A percentile compares a stretch with the other conserved stretches of the same genome.
Evolutionary conservation across 768 basidiomycete species (phyloP).

Genomic region (Amanita exitialis): DNA sequence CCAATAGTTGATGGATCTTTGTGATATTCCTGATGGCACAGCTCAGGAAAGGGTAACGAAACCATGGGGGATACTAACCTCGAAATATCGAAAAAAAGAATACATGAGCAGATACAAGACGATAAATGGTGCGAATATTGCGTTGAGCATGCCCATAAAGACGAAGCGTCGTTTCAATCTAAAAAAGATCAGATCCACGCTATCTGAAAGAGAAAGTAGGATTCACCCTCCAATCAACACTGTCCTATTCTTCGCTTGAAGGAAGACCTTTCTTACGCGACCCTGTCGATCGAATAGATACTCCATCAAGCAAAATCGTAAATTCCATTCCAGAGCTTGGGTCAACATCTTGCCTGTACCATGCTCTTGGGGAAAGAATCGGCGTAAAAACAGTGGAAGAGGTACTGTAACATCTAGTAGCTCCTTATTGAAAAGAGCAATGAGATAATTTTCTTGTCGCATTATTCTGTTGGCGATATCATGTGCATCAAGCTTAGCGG

Average conservation of each 20-base stretch:
- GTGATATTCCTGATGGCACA: conserved; percentile 76
- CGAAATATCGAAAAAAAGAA: conserved; percentile 99
- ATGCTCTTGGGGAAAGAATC: conserved; percentile 38
- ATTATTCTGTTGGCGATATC: conserved; percentile 97
- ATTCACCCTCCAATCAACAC: conserved; percentile 75
- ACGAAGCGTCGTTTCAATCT: conserved; percentile 83
- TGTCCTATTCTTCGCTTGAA: conserved; percentile 74
- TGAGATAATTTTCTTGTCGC: conserved; percentile 97
- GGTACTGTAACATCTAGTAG: conserved; percentile 83
- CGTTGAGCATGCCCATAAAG: conserved; percentile 96
- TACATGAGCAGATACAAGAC: conserved; percentile 95
- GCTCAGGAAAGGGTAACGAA: conserved; percentile 7
- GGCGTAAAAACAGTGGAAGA: conserved; percentile 48
- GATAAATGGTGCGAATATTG: conserved; percentile 93
- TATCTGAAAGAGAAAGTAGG: background rate
- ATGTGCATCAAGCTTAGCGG: conserved; percentile 91
- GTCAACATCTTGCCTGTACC: conserved; percentile 78
- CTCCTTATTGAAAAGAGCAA: conserved; percentile 96
- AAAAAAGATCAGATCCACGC: conserved; percentile 3
- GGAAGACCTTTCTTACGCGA: conserved; percentile 81
- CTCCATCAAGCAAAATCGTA: conserved; percentile 91
- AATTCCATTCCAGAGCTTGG: conserved; percentile 92
- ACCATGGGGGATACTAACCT: conserved; percentile 41
- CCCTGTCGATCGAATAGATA: conserved; percentile 91
- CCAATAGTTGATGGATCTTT: conserved; percentile 96